These are phyloP conservation scores for Oenanthe javanica DNA, from an alignment of 140 eudicot species.

Conservation along the genomic window DNA sequence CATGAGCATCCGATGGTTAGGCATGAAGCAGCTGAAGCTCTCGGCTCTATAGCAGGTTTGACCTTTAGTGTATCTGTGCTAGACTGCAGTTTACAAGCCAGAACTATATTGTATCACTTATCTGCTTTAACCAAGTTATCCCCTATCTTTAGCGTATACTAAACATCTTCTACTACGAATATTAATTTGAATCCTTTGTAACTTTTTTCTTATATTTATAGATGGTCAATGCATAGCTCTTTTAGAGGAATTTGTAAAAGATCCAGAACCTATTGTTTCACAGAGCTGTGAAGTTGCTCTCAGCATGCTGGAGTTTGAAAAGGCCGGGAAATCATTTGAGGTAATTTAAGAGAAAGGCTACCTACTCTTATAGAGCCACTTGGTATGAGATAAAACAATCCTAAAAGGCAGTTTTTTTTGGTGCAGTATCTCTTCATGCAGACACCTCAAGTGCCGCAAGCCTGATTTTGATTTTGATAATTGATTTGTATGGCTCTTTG, in stretches of 20 bases:
- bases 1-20: conserved; percentile 96
- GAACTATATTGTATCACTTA: not conserved
- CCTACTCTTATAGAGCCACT: not conserved
- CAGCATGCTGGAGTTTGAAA: conserved; percentile 88
- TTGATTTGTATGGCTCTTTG: not conserved
- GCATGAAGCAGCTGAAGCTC: conserved; percentile 99
- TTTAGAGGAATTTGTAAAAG: conserved; percentile 72
- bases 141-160: not conserved
- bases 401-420: not conserved
- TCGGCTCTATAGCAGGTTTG: conserved; percentile 90
- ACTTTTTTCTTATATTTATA: not conserved
- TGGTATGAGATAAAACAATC: not conserved
- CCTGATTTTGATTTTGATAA: conserved; percentile 23
- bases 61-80: not conserved
- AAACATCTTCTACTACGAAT: not conserved
- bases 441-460: conserved; percentile 48
- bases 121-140: not conserved
- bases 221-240: conserved; percentile 67
- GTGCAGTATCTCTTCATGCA: conserved; percentile 76
- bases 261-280: conserved; percentile 80
- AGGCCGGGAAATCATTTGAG: conserved; percentile 87
- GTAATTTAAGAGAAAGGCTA: conserved; percentile 23
- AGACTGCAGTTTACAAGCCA: not conserved
- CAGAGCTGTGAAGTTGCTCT: conserved; percentile 98
- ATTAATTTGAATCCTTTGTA: not conserved